Evolutionary conservation across 257 asterid genomes (phyloP).

Genomic region (Salvia rosmarinus): DNA sequence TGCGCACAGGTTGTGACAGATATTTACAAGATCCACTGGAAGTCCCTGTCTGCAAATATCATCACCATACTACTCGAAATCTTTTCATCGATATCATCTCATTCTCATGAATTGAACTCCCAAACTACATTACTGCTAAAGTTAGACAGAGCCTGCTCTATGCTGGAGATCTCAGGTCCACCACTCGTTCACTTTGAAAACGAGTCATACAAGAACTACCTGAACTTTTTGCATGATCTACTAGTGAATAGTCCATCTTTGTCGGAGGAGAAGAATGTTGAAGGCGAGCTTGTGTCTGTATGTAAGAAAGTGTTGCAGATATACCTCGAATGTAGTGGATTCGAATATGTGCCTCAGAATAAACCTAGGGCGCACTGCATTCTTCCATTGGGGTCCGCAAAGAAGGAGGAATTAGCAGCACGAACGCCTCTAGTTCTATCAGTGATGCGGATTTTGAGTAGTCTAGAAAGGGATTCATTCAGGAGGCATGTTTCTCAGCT

Average conservation of each 20-base stretch:
- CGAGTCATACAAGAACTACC: slow-evolving; percentile 70
- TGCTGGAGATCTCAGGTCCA: slow-evolving; percentile 80
- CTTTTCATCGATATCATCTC: slow-evolving; percentile 66
- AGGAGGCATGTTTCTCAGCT: slow-evolving; percentile 56
- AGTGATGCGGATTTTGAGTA: slow-evolving; percentile 64
- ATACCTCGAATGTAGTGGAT: slow-evolving; percentile 79
- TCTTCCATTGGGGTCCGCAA: slow-evolving; percentile 85
- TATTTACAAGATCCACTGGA: slow-evolving; percentile 72
- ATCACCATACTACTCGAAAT: slow-evolving; percentile 50
- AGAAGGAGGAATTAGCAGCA: slow-evolving; percentile 92
- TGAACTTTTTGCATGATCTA: slow-evolving; percentile 70
- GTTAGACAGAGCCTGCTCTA: slow-evolving; percentile 71
- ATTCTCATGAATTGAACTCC: slow-evolving; percentile 75
- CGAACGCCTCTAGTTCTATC: slow-evolving; percentile 69
- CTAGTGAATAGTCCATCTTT: slow-evolving; percentile 50
- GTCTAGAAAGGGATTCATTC: slow-evolving; percentile 58
- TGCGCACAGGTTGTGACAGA: slow-evolving; percentile 73
- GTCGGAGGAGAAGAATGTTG: slow-evolving; percentile 59
- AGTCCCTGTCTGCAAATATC: slow-evolving; percentile 49
- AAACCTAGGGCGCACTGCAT: slow-evolving; percentile 50
- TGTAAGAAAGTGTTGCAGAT: slow-evolving; percentile 65
- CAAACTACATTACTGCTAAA: slow-evolving; percentile 52
- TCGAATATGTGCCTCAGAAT: slow-evolving; percentile 33
- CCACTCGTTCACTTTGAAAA: slow-evolving; percentile 92
- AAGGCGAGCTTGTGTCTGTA: slow-evolving; percentile 68